These are phyloP conservation scores for Mortierella hygrophila DNA, from an alignment of 192 early-diverging fungal genomes.

Conservation along the genomic window DNA sequence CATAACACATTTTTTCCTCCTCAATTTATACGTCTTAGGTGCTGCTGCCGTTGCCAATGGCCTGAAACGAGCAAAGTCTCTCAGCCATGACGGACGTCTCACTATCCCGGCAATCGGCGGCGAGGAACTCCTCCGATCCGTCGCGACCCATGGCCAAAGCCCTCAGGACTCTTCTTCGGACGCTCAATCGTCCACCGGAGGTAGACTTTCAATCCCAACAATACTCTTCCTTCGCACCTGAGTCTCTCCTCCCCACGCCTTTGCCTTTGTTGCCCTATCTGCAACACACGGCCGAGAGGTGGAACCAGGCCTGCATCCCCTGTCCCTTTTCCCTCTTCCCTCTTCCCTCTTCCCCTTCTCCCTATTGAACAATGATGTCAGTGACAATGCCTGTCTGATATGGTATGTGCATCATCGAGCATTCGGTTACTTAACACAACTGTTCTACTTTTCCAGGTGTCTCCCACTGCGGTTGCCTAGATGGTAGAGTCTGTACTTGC, in stretches of 20 bases:
- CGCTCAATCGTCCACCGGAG: constrained; percentile 45
- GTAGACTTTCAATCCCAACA: constrained; percentile 34
- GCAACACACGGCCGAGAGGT: constrained; percentile 3
- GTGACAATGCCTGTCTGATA: neutral
- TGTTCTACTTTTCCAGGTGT: constrained; percentile 41
- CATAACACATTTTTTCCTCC: neutral
- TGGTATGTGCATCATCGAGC: neutral
- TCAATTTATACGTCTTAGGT: constrained; percentile 10
- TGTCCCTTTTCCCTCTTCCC: neutral
- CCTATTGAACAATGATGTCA: neutral
- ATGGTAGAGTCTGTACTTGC: constrained; percentile 27
- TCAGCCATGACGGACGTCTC: constrained; percentile 50
- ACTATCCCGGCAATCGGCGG: constrained; percentile 37
- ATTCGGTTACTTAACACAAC: constrained; percentile 28
- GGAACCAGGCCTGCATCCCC: neutral
- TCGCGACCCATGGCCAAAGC: constrained; percentile 28
- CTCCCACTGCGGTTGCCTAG: constrained; percentile 31
- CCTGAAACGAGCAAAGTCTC: constrained; percentile 50
- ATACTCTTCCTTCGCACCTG: neutral
- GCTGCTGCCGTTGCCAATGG: constrained; percentile 46
- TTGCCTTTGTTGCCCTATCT: constrained; percentile 7
- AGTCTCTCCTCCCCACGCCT: neutral
- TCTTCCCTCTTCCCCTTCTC: too few relatives aligned
- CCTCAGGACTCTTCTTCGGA: constrained; percentile 30
- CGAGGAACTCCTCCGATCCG: constrained; percentile 47